Base-by-base conservation (phyloP, 2,329 filamentous ascomycete species). In the Exophiala spinifera region DNA sequence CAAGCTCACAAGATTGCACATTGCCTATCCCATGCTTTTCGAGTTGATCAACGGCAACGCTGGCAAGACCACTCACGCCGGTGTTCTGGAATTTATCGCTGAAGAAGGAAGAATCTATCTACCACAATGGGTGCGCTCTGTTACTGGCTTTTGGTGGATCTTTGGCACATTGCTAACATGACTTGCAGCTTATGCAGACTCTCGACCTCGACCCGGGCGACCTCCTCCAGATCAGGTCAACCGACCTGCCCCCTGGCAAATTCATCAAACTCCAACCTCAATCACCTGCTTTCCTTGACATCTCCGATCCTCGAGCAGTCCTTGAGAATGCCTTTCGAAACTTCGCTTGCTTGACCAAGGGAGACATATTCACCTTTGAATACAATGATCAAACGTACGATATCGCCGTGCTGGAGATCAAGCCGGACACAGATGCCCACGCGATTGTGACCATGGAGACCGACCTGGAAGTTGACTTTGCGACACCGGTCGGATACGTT, bases 181-280 rank as follows among this genome's bases (percentile, higher is more conserved):
- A 36, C 4, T 17, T 17, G 42, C 65, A 95, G 90, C 87, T 97
- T 76, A 97, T 99, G 94, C 84, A 91, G 75, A 94, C 89, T 0
- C 82, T 99, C 4, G 77, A 82, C 1, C 83, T 99, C 52, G 92
- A 97, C 55, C 89, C 92, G 1, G 94, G 94, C 49, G 94, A 99
- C 67, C 85, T 99, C 65, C 81, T 99, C 3, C 91, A 99, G 74
- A 86, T 96, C 71, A 95, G 95, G 72, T 95, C 90, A 7, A 97
- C 94, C 1, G 92, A 95, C 39, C 82, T 99, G 14, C 89, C 91
- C 47, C 85, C 92, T 0, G 94, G 94, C 31, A 86, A 86, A 60
- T 87, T 96, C 72, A 95, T 99, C 76, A 99, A 99, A 74, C 83
- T 99, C 7, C 92, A 99, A 75, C 89, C 94, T 0, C 94, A 99